Conservation (phyloP, 371 early-diverging fungal species). For the Umbelopsis sp. region DNA sequence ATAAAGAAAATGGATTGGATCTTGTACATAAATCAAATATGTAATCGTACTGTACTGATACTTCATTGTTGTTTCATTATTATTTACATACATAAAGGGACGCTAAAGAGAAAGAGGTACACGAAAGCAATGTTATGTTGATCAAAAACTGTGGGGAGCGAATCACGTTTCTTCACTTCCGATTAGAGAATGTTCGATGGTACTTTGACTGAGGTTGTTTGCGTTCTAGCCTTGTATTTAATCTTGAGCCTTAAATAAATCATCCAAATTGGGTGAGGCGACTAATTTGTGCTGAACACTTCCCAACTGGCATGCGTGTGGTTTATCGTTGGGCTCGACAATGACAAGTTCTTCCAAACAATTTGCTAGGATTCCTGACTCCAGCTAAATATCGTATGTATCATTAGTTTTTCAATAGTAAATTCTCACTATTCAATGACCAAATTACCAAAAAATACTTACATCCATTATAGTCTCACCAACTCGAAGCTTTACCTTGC, state of each 20-base stretch:
- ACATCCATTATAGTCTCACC: slow-evolving; percentile 73
- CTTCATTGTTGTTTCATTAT: too few species aligned
- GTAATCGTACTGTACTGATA: too few species aligned
- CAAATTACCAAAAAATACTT: slow-evolving; percentile 9
- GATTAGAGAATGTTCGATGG: too few species aligned
- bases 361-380: slow-evolving; percentile 58
- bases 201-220: background rate
- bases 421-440: too few species aligned
- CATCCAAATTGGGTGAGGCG: slow-evolving; percentile 67
- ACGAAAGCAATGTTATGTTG: too few species aligned
- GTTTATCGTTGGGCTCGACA: slow-evolving; percentile 56
- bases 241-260: background rate
- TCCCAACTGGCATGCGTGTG: slow-evolving; percentile 61
- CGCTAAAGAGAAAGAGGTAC: too few species aligned
- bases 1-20: too few species aligned
- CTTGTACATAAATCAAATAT: too few species aligned
- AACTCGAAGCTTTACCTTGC: slow-evolving; percentile 70
- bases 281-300: slow-evolving; percentile 66
- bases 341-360: slow-evolving; percentile 66
- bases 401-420: too few species aligned
- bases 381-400: slow-evolving; percentile 2
- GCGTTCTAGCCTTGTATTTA: background rate
- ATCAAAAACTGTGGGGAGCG: too few species aligned
- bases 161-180: too few species aligned
- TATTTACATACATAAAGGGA: too few species aligned